A percentile compares a stretch with the other conserved stretches of the same genome.
phyloP scores from a whole-genome alignment of 352 stramenopile genomes.

The Stramenopiles sp. region DNA sequence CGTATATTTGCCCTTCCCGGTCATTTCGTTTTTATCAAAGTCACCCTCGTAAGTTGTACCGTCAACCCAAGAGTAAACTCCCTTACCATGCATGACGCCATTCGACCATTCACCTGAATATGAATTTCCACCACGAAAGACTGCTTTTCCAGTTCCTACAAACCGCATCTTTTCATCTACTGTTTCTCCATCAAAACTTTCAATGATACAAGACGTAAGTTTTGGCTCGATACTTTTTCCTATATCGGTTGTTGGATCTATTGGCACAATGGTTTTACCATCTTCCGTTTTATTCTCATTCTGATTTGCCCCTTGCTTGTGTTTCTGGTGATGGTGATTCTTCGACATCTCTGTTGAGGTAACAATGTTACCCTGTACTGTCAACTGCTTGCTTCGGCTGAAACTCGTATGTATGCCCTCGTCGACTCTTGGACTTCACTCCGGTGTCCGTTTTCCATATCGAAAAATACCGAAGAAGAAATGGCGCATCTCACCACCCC shows the following conservation, averaged over 20 bases:
- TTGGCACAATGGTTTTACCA: not conserved
- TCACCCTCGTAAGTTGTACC: not conserved
- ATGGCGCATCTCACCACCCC: too few species aligned
- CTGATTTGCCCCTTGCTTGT: not conserved
- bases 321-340: not conserved
- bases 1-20: not conserved
- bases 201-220: not conserved
- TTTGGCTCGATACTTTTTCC: not conserved
- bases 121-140: not conserved
- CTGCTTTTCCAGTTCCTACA: not conserved
- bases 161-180: not conserved
- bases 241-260: not conserved
- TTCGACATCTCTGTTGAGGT: not conserved
- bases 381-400: too few species aligned
- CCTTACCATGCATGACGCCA: not conserved
- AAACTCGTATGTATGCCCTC: too few species aligned
- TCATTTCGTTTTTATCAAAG: slow-evolving; percentile 11
- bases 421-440: too few species aligned
- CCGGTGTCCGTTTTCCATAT: too few species aligned
- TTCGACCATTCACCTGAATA: not conserved
- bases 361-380: too few species aligned
- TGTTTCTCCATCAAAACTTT: not conserved
- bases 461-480: too few species aligned
- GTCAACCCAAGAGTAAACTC: not conserved
- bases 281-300: not conserved